These are phyloP conservation scores for Skeletonema marinoi DNA, from an alignment of 108 stramenopile genomes.

Conservation along the genomic window DNA sequence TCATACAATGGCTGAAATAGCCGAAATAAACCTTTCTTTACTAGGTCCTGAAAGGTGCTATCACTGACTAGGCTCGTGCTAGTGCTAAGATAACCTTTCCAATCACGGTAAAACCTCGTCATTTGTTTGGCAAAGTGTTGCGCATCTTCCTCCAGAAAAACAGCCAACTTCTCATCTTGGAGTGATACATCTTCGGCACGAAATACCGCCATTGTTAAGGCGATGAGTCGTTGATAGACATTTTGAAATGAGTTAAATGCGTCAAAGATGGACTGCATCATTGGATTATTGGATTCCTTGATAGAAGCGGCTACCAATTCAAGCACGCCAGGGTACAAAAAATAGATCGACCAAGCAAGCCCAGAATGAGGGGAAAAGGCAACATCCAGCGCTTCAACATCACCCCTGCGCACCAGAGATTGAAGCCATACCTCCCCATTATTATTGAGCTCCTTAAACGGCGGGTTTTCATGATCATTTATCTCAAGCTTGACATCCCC, in stretches of 20 bases:
- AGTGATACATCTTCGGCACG: background rate
- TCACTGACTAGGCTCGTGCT: background rate
- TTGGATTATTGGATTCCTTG: background rate
- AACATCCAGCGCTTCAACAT: constrained; percentile 9
- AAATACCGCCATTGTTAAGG: background rate
- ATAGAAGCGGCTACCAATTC: background rate
- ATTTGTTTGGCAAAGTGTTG: background rate
- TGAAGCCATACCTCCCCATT: constrained; percentile 15
- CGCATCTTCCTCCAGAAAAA: background rate
- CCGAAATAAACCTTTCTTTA: background rate
- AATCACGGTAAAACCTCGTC: background rate
- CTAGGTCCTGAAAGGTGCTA: background rate
- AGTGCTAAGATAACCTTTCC: background rate
- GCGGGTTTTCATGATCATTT: background rate
- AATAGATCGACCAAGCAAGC: background rate
- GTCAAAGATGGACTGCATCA: background rate
- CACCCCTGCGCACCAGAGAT: constrained; percentile 1
- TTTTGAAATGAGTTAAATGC: background rate
- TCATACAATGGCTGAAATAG: background rate
- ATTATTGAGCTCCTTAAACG: background rate
- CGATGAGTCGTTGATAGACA: background rate
- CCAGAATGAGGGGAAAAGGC: background rate
- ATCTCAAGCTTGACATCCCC: background rate
- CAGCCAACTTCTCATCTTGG: background rate
- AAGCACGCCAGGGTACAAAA: background rate